These are phyloP conservation scores for Trapa incisa DNA, from an alignment of 345 rosid species.

Conservation along the genomic window DNA sequence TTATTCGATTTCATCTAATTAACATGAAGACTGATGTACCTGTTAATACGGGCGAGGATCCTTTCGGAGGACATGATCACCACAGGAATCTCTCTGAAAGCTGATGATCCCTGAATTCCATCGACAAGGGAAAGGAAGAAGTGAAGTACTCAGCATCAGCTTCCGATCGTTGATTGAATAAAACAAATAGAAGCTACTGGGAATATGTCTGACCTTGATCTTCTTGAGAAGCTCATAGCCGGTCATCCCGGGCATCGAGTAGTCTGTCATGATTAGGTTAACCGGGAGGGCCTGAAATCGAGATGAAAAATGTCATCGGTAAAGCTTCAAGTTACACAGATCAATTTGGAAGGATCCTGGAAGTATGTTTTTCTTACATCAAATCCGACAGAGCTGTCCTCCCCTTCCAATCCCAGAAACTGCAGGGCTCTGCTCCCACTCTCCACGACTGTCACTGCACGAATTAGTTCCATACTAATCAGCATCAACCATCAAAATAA, in stretches of 20 bases:
- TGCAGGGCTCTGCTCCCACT: constrained; percentile 23
- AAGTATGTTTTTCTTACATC: constrained; percentile 32
- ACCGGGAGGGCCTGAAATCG: constrained; percentile 42
- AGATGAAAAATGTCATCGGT: neutral
- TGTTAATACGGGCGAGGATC: constrained; percentile 12
- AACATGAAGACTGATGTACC: constrained; percentile 2
- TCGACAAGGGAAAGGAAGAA: neutral
- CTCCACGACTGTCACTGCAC: constrained; percentile 28
- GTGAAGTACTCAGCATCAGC: neutral
- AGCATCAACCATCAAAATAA: neutral
- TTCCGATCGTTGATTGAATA: no score
- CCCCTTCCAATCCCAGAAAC: constrained; percentile 22
- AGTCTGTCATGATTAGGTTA: constrained; percentile 29
- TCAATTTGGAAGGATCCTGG: neutral
- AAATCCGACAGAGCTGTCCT: constrained; percentile 35
- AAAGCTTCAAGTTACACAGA: no score
- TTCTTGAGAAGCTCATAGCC: constrained; percentile 28
- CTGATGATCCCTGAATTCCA: constrained; percentile 19
- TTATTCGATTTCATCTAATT: no score
- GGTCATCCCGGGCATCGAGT: constrained; percentile 34
- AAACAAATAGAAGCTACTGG: neutral
- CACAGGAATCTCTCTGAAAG: constrained; percentile 16
- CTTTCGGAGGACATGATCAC: constrained; percentile 26
- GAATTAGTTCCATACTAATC: neutral
- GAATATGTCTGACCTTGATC: constrained; percentile 14